These are phyloP conservation scores for Fusarium circinatum DNA, from an alignment of 2,329 filamentous ascomycete genomes.

Conservation along the genomic window DNA sequence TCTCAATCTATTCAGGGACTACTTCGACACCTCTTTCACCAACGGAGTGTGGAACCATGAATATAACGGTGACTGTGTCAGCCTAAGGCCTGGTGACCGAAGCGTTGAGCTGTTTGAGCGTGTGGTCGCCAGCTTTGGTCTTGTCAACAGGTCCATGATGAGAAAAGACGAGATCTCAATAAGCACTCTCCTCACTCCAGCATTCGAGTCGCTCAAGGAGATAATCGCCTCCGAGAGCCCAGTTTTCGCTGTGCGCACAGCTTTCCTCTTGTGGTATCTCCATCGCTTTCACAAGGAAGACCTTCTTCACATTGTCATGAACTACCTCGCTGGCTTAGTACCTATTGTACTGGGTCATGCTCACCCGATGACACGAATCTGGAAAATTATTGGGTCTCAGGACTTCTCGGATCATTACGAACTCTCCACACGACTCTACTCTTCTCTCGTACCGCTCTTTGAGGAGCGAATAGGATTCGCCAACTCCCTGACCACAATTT, in stretches of 20 bases:
- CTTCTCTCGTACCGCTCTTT: conserved; percentile 45
- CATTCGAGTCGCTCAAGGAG: conserved; percentile 50
- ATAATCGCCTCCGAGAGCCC: conserved; percentile 49
- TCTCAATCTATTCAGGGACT: conserved; percentile 44
- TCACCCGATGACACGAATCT: conserved; percentile 47
- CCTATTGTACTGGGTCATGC: conserved; percentile 45
- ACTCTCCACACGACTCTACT: conserved; percentile 47
- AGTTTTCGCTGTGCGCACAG: conserved; percentile 47
- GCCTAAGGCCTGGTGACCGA: conserved; percentile 40
- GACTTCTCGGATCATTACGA: conserved; percentile 49
- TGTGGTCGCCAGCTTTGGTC: conserved; percentile 48
- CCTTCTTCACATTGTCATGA: conserved; percentile 46
- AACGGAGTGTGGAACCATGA: conserved; percentile 45
- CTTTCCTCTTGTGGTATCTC: conserved; percentile 51
- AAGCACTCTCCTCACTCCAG: conserved; percentile 46
- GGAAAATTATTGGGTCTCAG: conserved; percentile 45
- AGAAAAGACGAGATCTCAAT: conserved; percentile 47
- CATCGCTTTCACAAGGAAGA: conserved; percentile 48
- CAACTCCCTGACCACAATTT: conserved; percentile 47
- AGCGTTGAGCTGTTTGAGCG: conserved; percentile 51
- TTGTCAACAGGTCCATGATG: conserved; percentile 49
- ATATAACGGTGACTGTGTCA: conserved; percentile 46
- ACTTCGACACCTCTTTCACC: conserved; percentile 46
- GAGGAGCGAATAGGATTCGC: conserved; percentile 47
- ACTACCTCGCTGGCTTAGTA: conserved; percentile 46